Evolutionary conservation across 176 grass and related monocot species (phyloP).

Genomic region (Lolium rigidum): DNA sequence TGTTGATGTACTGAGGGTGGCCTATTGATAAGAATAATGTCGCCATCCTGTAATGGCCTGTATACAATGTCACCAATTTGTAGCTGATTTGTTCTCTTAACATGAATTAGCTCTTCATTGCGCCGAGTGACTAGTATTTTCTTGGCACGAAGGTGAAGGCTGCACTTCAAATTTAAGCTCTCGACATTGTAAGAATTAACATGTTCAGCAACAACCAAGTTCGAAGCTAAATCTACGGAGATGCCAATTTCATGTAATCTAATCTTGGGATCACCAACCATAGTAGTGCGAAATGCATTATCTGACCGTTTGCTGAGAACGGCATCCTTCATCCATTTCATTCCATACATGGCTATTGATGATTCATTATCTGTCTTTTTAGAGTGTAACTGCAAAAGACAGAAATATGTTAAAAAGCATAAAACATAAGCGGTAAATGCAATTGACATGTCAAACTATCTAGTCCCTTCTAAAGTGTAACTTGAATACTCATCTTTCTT

Average conservation of each 20-base stretch:
- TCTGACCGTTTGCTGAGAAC: slow-evolving; percentile 88
- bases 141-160: slow-evolving; percentile 55
- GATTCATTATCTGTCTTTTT: slow-evolving; percentile 63
- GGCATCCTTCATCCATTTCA: slow-evolving; percentile 82
- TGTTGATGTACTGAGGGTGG: slow-evolving; percentile 92
- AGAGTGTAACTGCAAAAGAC: slow-evolving; percentile 60
- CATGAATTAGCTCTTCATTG: slow-evolving; percentile 51
- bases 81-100: slow-evolving; percentile 65
- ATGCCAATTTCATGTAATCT: slow-evolving; percentile 78
- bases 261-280: slow-evolving; percentile 87
- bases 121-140: slow-evolving; percentile 53
- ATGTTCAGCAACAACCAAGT: slow-evolving; percentile 62
- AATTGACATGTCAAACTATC: slow-evolving; percentile 21
- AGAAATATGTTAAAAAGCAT: slow-evolving; percentile 33
- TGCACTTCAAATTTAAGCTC: slow-evolving; percentile 60
- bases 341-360: slow-evolving; percentile 58
- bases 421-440: background rate
- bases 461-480: background rate
- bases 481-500: background rate
- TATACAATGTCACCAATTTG: slow-evolving; percentile 75
- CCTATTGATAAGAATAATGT: slow-evolving; percentile 83
- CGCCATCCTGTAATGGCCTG: slow-evolving; percentile 77
- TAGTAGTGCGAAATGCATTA: slow-evolving; percentile 75
- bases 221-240: slow-evolving; percentile 61
- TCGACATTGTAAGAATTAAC: slow-evolving; percentile 70